A percentile compares a stretch with the other conserved stretches of the same genome.
These are phyloP conservation scores for Heliamphora pulchella DNA, from an alignment of 179 eudicot species.

Conservation along the genomic window DNA sequence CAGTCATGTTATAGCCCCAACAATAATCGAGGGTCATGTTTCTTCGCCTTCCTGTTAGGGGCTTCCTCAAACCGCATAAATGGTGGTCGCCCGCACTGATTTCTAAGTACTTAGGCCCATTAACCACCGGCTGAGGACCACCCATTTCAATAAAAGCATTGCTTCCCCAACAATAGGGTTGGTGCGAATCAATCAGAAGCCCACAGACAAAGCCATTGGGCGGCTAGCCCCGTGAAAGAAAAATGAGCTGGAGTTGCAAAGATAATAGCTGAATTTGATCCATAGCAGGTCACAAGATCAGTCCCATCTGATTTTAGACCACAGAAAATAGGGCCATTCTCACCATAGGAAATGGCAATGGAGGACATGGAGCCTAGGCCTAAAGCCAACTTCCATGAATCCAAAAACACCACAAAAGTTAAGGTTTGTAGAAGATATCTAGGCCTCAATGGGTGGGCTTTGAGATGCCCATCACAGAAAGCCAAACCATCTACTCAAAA, in stretches of 20 bases:
- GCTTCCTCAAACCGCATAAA: slow-evolving; percentile 70
- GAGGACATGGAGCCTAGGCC: slow-evolving; percentile 86
- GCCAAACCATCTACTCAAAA: slow-evolving; percentile 8
- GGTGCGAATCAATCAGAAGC: slow-evolving; percentile 42
- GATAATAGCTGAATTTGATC: slow-evolving; percentile 58
- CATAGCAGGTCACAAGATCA: slow-evolving; percentile 65
- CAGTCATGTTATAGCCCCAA: slow-evolving; percentile 96
- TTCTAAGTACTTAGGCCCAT: slow-evolving; percentile 59
- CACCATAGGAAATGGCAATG: slow-evolving; percentile 86
- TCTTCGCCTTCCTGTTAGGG: slow-evolving; percentile 47
- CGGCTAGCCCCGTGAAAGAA: slow-evolving; percentile 57
- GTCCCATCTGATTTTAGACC: slow-evolving; percentile 85
- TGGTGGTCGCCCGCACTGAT: slow-evolving; percentile 96
- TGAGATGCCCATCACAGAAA: slow-evolving; percentile 20
- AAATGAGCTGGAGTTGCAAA: slow-evolving; percentile 49
- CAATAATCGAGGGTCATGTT: slow-evolving; percentile 71
- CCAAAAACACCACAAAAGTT: slow-evolving; percentile 30
- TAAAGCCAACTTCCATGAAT: slow-evolving; percentile 32
- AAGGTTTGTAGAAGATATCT: slow-evolving; percentile 28
- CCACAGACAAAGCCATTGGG: slow-evolving; percentile 85
- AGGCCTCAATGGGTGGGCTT: slow-evolving; percentile 25
- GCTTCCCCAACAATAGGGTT: slow-evolving; percentile 93
- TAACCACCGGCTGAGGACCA: slow-evolving; percentile 50
- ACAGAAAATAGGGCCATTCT: slow-evolving; percentile 75
- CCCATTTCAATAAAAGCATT: slow-evolving; percentile 59